phyloP scores from a whole-genome alignment of 2,329 filamentous ascomycete species.

The Talaromyces verruculosus region DNA sequence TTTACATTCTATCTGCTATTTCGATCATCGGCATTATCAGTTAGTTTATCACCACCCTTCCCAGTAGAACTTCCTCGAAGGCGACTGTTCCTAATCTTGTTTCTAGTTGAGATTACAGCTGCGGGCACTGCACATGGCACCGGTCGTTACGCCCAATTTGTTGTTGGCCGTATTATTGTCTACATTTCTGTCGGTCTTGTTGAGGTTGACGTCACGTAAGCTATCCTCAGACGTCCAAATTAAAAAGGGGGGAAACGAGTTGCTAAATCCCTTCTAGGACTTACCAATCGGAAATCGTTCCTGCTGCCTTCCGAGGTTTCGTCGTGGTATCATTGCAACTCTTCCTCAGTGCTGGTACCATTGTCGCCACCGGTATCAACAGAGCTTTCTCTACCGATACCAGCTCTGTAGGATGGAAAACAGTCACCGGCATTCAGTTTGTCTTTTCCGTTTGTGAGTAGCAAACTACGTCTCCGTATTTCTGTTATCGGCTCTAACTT shows the following conservation, averaged over 20 bases:
- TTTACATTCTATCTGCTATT: too few relatives aligned
- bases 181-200: too few relatives aligned
- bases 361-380: slow-evolving; percentile 24
- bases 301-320: slow-evolving; percentile 24
- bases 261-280: slow-evolving; percentile 13
- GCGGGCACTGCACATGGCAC: too few relatives aligned
- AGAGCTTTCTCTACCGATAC: slow-evolving; percentile 19
- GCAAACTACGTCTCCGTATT: neutral
- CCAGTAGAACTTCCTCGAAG: too few relatives aligned
- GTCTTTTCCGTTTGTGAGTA: slow-evolving; percentile 22
- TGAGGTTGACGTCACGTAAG: neutral
- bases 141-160: too few relatives aligned
- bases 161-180: too few relatives aligned
- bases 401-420: slow-evolving; percentile 19
- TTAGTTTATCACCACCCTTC: too few relatives aligned
- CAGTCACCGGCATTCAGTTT: slow-evolving; percentile 24
- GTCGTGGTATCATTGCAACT: slow-evolving; percentile 27
- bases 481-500: neutral
- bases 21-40: too few relatives aligned
- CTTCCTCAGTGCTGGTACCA: slow-evolving; percentile 21
- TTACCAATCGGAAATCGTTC: slow-evolving; percentile 27
- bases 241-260: too few relatives aligned
- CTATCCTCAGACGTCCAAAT: neutral
- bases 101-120: too few relatives aligned
- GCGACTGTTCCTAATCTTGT: too few relatives aligned